These are phyloP conservation scores for Fusarium sp. DNA, from an alignment of 2,329 filamentous ascomycete genomes.

Conservation along the genomic window DNA sequence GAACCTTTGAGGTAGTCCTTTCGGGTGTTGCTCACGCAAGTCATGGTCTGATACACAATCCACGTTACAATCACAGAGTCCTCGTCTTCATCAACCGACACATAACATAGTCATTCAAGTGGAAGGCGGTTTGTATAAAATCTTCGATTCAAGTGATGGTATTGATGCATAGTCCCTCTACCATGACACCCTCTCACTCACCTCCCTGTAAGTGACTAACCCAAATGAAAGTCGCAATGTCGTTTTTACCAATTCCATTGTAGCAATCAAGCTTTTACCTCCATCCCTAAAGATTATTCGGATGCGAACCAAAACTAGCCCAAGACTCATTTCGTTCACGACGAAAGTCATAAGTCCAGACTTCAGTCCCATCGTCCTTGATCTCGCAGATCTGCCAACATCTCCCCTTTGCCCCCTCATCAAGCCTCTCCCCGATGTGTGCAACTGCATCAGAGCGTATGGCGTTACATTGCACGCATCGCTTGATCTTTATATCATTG, in stretches of 20 bases:
- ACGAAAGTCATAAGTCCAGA: not conserved
- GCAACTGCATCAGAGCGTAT: not conserved
- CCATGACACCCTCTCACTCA: too few relatives aligned
- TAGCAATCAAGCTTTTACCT: rapidly evolving
- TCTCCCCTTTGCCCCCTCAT: not conserved
- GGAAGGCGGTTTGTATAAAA: rapidly evolving
- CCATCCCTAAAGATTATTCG: not conserved
- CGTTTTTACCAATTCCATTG: too few relatives aligned
- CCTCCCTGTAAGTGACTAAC: rapidly evolving
- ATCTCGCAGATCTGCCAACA: not conserved
- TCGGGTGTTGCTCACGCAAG: not conserved
- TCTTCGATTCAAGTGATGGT: too few relatives aligned
- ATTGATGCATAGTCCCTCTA: not conserved
- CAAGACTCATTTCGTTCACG: not conserved
- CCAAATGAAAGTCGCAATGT: not conserved
- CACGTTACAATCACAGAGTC: not conserved
- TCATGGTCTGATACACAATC: not conserved
- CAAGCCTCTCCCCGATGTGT: not conserved
- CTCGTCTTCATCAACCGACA: not conserved
- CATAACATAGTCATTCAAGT: rapidly evolving
- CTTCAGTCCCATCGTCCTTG: not conserved
- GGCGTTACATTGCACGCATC: rapidly evolving
- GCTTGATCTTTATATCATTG: not conserved
- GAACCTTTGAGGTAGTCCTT: not conserved
- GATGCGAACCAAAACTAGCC: not conserved